Base-by-base conservation (phyloP, 2,329 filamentous ascomycete genomes). In the Tolypocladium sp. region DNA sequence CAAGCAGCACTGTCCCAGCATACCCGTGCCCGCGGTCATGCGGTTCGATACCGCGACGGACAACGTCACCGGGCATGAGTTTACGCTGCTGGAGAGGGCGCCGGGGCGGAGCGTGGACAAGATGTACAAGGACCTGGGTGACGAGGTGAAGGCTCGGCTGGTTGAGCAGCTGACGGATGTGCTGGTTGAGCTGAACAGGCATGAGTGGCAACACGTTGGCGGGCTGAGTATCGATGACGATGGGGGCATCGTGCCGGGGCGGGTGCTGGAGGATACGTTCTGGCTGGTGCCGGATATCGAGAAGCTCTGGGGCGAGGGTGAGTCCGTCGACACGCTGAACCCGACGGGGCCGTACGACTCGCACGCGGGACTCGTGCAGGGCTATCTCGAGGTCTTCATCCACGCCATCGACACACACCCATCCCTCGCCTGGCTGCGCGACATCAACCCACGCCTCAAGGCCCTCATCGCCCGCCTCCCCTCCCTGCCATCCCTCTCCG, bases 1-100 rank as follows among this genome's bases (percentile, higher is more conserved):
- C 7, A 30, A 44, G 10, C 44, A 62, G n/a, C 64, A 71, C 54
- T 74, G 49, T 20, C 27, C 72, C 4, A 59, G 54, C 0, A 69
- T 76, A n/a, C 73, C 73, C 8, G 62, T 74, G 4, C 71, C 73
- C 1, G 63, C 57, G 3, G 59, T 74, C 1, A 60, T 76, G 15
- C 57, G 60, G 9, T 70, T 65, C 57, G 66, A 71, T 56, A 63
- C 60, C 9, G 63, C 65, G 0, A 60, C 60, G 6, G 46, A 68
- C 4, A 75, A 75, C 46, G 42, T 66, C 1, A 55, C 71, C 13
- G 65, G 65, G 12, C 63, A 70, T 54, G 73, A 74, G 59, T 75
- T 66, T 55, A 73, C 67, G 3, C 62, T 75, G 9, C 64, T 74
- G 15, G 63, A 65, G 52, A 64, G 60, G n/a, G 64, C 59, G 8